Percentiles rank a stretch among this genome's conserved stretches.
Evolutionary conservation across 2,329 filamentous ascomycete species (phyloP).

Genomic region (Cordyceps cateniannulata): DNA sequence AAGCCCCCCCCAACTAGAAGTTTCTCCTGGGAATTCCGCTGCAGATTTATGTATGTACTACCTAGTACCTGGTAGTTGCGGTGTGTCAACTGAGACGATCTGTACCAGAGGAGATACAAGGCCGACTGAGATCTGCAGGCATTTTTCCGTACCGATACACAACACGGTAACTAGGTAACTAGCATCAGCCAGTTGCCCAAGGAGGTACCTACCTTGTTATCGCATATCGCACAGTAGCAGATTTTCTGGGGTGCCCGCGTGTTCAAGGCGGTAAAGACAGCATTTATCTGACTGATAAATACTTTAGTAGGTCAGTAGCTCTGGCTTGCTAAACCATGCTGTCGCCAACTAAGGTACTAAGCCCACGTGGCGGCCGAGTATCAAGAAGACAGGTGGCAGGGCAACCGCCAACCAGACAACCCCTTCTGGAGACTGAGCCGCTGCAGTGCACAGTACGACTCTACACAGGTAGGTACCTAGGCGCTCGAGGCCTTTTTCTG

Average conservation of each 20-base stretch:
- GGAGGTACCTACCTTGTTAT: too few species aligned
- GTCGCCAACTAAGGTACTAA: background rate
- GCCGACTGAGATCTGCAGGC: background rate
- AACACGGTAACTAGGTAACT: too few species aligned
- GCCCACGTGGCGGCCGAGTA: background rate
- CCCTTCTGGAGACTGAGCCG: background rate
- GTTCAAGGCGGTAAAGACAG: background rate
- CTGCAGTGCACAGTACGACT: background rate
- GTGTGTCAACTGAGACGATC: slow-evolving; percentile 4
- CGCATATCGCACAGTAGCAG: too few species aligned
- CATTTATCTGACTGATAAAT: background rate
- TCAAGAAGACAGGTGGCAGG: background rate
- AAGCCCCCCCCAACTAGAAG: too few species aligned
- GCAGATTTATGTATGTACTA: too few species aligned
- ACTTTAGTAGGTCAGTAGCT: too few species aligned
- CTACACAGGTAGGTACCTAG: too few species aligned
- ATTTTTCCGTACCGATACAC: background rate
- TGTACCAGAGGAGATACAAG: background rate
- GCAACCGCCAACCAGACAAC: background rate
- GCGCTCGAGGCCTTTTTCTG: too few species aligned
- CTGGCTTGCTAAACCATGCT: background rate
- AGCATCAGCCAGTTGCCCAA: too few species aligned
- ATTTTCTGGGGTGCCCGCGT: too few species aligned
- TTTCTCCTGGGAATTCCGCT: too few species aligned
- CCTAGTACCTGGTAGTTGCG: too few species aligned